Evolutionary conservation across 2,329 filamentous ascomycete species (phyloP).

Genomic region (Fusarium agapanthi): DNA sequence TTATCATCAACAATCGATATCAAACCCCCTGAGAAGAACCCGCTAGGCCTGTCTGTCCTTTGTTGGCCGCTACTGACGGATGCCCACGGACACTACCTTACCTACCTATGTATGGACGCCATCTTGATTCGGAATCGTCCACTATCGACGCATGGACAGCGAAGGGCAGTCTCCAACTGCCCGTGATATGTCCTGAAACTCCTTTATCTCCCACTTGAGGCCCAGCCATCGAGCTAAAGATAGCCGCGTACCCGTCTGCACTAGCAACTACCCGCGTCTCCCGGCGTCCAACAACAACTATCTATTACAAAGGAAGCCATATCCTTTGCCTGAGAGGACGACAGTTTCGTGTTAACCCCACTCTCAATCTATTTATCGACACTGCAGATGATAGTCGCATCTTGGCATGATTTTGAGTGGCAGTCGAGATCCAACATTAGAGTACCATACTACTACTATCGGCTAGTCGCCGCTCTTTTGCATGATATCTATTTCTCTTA

Average conservation of each 20-base stretch:
- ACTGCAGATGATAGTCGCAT: constrained; percentile 27
- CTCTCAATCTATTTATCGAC: constrained; percentile 21
- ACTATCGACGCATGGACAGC: constrained; percentile 10
- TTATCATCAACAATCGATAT: not conserved
- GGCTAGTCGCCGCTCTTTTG: constrained; percentile 13
- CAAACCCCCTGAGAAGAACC: not conserved
- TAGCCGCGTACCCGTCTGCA: constrained; percentile 24
- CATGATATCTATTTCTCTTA: not conserved
- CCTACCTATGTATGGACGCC: not conserved
- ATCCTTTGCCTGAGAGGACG: not conserved
- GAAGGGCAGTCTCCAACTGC: not conserved
- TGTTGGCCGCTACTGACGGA: not conserved
- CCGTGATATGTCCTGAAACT: constrained; percentile 28
- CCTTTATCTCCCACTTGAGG: constrained; percentile 1
- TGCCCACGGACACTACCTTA: not conserved
- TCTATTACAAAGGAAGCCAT: not conserved
- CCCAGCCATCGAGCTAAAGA: constrained; percentile 17
- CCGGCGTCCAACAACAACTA: not conserved
- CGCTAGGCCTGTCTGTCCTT: not conserved
- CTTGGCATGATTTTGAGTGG: constrained; percentile 9
- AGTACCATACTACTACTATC: not conserved
- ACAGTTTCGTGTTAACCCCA: constrained; percentile 10
- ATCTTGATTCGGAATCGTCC: constrained; percentile 21
- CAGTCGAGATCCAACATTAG: not conserved
- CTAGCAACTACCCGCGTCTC: constrained; percentile 9